Base-by-base conservation (phyloP, 805 yeast species). In the Zygosaccharomyces rouxii region DNA sequence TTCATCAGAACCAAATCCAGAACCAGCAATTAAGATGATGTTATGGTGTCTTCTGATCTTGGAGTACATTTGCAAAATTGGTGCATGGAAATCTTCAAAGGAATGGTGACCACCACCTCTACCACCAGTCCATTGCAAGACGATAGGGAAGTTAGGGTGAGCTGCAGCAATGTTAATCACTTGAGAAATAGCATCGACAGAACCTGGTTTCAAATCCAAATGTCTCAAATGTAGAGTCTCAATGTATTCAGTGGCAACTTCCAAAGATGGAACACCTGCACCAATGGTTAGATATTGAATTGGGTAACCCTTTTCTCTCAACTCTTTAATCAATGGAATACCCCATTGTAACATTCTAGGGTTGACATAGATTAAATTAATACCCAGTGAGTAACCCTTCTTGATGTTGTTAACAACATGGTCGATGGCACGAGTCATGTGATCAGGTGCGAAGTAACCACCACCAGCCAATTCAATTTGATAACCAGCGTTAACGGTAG, bases 81-180 rank as follows among this genome's bases (percentile, higher is more conserved):
- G 98, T 66, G 90, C 92, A 71, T 94, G 99, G 94, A 92, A 89
- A 74, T 94, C 99, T 78, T 94, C 99, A 66, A 83, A 94, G 44
- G 98, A 92, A 72, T 94, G 99, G 71, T 94, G 99, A 66, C 99
- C 99, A 80, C 99, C 99, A 75, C 97, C 99, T 80, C 99, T 90
- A 71, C 99, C 99, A 79, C 98, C 99, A 51, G 99, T 94, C 99
- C 99, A 94, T 77, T 94, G 99, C 61, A 94, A 74, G 48, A 94
- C 92, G 64, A 94, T 89, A 55, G 99, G 99, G 90, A 94, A 94
- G 55, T 70, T 74, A 57, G 99, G 99, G 73, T 90, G 95, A 43
- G 95, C 90, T 66, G 86, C 88, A 47, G 99, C 99, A 66, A 94
- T 94, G 53, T 84, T 73, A 60, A 94, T 83, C 58, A 83, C 87